Percentiles rank a stretch among this genome's conserved stretches.
Evolutionary conservation across 306 rosid genomes (phyloP).

Genomic region (Abrus precatorius): DNA sequence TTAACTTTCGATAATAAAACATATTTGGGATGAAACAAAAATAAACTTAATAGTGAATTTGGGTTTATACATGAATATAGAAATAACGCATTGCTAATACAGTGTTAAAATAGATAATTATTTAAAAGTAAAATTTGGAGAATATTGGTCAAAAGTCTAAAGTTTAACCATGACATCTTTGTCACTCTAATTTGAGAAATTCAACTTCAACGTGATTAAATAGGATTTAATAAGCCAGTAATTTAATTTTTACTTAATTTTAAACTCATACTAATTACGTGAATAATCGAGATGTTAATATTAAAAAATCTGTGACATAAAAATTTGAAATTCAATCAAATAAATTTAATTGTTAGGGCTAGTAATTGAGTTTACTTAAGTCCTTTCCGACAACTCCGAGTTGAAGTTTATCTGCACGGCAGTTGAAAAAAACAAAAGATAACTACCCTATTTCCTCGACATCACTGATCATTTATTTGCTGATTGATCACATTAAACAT

Average conservation of each 20-base stretch:
- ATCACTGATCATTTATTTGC: background rate
- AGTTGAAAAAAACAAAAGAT: slow-evolving; percentile 17
- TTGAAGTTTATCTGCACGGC: background rate
- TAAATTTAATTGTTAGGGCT: background rate
- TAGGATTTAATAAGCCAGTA: background rate
- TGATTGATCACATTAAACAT: background rate
- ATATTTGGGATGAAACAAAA: background rate
- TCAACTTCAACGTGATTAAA: background rate
- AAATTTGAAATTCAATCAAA: background rate
- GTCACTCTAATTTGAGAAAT: background rate
- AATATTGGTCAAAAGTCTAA: background rate
- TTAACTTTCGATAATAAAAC: background rate
- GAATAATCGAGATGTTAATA: background rate
- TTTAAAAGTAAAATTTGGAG: background rate
- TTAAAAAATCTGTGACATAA: background rate
- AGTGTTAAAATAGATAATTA: background rate
- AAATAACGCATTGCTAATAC: background rate
- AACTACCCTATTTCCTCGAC: background rate
- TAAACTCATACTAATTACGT: background rate
- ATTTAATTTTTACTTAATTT: background rate
- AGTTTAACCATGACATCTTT: background rate
- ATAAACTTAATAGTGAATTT: background rate
- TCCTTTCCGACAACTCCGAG: background rate
- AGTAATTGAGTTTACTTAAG: background rate
- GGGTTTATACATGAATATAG: background rate